Conservation (phyloP, 805 yeast genomes). For the Torulaspora franciscae region DNA sequence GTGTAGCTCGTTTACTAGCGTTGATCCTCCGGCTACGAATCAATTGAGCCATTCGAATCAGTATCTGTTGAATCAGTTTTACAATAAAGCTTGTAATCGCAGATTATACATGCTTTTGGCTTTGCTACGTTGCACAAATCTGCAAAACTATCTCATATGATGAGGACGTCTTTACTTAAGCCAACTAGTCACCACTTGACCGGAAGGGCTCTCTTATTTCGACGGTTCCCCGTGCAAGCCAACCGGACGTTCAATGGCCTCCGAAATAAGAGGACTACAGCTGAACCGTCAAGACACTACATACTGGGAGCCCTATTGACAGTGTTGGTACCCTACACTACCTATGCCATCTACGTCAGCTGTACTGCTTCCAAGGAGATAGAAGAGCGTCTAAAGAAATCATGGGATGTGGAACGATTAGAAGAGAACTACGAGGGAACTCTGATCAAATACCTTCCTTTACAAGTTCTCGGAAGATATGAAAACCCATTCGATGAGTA, state of each 20-base stretch:
- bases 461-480: conserved; percentile 67
- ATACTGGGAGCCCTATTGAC: conserved; percentile 18
- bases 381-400: conserved; percentile 37
- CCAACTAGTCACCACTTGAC: conserved; percentile 1
- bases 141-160: background rate
- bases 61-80: background rate
- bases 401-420: conserved; percentile 16
- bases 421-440: conserved; percentile 22
- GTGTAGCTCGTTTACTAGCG: background rate
- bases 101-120: background rate
- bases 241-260: conserved; percentile 1
- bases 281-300: conserved; percentile 16
- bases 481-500: conserved; percentile 91
- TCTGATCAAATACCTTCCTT: conserved; percentile 39
- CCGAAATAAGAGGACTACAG: background rate
- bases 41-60: background rate
- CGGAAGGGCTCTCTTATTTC: background rate
- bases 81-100: background rate
- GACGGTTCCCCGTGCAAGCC: background rate
- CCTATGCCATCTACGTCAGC: conserved; percentile 61
- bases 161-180: background rate
- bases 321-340: conserved; percentile 48
- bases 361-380: conserved; percentile 52
- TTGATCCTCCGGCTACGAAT: background rate
- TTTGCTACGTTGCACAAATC: background rate